Conservation (phyloP, 2,329 filamentous ascomycete genomes). For the Xylariaceae sp. region DNA sequence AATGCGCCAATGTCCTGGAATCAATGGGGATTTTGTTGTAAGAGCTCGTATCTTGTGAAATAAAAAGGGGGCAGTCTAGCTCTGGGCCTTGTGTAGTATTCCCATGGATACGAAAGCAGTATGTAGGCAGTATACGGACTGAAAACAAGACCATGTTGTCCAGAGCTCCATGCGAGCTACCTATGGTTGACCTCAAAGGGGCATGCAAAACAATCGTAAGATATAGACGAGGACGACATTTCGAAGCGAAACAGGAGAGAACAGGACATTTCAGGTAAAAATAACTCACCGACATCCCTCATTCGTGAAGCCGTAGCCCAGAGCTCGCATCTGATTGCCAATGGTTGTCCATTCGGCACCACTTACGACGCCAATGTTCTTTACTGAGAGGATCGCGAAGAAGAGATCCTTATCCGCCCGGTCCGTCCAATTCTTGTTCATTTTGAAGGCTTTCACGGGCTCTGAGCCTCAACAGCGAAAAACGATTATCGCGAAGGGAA, state of each 20-base stretch:
- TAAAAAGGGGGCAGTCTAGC: neutral
- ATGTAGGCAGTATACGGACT: neutral
- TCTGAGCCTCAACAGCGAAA: constrained; percentile 15
- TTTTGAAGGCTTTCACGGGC: constrained; percentile 32
- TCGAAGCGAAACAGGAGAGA: neutral
- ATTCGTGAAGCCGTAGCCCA: constrained; percentile 60
- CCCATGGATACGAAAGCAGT: neutral
- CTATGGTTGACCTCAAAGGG: neutral
- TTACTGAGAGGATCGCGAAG: constrained; percentile 57
- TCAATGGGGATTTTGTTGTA: neutral
- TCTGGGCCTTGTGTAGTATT: neutral
- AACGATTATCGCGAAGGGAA: constrained; percentile 7
- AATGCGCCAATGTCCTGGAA: neutral
- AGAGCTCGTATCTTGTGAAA: neutral
- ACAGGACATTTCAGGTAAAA: constrained; percentile 8
- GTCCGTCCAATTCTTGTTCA: constrained; percentile 58
- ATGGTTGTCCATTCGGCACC: constrained; percentile 58
- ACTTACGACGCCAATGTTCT: constrained; percentile 59
- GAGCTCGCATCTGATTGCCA: constrained; percentile 53
- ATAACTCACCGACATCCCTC: constrained; percentile 56
- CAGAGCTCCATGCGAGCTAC: neutral
- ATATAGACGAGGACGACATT: neutral
- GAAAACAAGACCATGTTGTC: neutral
- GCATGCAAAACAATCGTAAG: neutral
- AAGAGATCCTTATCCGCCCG: constrained; percentile 58